Evolutionary conservation across 495 filamentous ascomycete species (phyloP), one percentile per base, ranked within the genome.

Genomic region (Aspergillus wentii): DNA sequence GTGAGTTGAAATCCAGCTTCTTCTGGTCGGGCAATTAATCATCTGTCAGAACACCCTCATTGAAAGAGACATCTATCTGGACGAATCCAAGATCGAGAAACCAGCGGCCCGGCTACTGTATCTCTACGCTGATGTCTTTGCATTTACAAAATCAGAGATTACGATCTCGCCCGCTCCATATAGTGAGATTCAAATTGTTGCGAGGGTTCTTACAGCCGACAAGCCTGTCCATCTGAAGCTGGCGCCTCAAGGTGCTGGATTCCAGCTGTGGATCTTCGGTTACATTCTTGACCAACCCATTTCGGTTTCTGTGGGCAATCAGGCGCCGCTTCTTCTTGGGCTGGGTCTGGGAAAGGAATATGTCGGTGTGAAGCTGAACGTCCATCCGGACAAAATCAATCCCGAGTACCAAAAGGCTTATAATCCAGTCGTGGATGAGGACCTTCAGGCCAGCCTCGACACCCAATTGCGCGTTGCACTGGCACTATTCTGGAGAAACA

Each of bases 201-300:
- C 32, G 8, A 5, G 32, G 17, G 32, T 34, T 5, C 8, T 34
- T 3, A 34, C 32, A 21, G 32, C 32, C 18, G 16, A 19, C 6
- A 14, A 16, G 3, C 32, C 32, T 8, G 19, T 34, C 3, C 3
- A 20, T 11, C 5, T 34, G 2, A 34, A 11, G 9, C 2, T 34
- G 11, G 8, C 3, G 17, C 17, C 32, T n/a, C n/a, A 7, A 7
- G 8, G 17, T 13, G n/a, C 8, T 2, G 21, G 17, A 3, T 2
- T 11, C 10, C 22, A 6, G 6, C 22, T 25, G 6, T 10, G 22
- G 6, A 44, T 44, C 30, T 44, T 33, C 25, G 41, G 34, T 7
- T 31, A 27, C 17, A 8, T 38, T 7, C 9, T 44, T 3, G 35
- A 44, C 16, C 35, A 38, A 14, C 35, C 34, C 1, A 17, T 38